Percentiles rank a stretch among this genome's conserved stretches.
These are phyloP conservation scores for Asclepias syriaca DNA, from an alignment of 257 asterid genomes.

Conservation along the genomic window DNA sequence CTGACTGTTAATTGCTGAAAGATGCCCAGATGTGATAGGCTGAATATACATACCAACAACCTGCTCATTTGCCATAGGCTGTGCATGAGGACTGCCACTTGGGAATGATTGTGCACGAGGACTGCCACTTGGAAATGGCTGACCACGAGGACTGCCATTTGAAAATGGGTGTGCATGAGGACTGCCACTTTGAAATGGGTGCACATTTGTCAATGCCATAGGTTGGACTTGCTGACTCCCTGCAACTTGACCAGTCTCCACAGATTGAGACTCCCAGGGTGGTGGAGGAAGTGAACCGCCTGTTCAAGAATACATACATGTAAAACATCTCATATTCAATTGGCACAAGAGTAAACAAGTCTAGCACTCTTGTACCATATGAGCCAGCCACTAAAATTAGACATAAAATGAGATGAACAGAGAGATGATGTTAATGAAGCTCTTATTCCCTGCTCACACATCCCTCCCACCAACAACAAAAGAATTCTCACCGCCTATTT, in stretches of 20 bases:
- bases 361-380: too few relatives aligned
- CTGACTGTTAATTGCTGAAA: constrained; percentile 29
- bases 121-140: constrained; percentile 6
- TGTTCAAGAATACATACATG: constrained; percentile 17
- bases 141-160: constrained; percentile 15
- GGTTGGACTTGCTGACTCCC: constrained; percentile 43
- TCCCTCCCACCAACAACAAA: not conserved
- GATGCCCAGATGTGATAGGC: constrained; percentile 34
- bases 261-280: constrained; percentile 81
- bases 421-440: not conserved
- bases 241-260: constrained; percentile 36
- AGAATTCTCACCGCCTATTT: not conserved
- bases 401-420: not conserved
- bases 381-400: not conserved
- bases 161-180: not conserved
- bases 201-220: constrained; percentile 24
- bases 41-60: constrained; percentile 39
- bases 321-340: constrained; percentile 1
- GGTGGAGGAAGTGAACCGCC: constrained; percentile 71
- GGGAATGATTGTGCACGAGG: constrained; percentile 34
- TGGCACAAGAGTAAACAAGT: not conserved
- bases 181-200: constrained; percentile 18
- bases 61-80: constrained; percentile 34
- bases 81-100: constrained; percentile 37
- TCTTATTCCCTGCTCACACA: not conserved